Conservation (phyloP, 2,329 filamentous ascomycete species). For the Pseudofabraea citricarpa region DNA sequence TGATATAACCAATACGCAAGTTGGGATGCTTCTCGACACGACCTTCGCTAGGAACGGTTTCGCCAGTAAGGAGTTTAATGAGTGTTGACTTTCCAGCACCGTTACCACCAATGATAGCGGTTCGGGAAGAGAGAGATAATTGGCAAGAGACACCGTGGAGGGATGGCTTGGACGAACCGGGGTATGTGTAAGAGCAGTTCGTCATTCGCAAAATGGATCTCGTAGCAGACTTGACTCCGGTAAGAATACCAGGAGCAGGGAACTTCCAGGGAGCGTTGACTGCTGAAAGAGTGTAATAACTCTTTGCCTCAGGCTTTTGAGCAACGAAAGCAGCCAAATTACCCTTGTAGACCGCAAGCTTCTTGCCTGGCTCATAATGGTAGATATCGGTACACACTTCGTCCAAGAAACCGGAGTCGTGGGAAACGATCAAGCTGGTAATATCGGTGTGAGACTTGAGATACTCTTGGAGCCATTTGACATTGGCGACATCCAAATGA, state of each 20-base stretch:
- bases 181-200: constrained; percentile 89
- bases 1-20: constrained; percentile 97
- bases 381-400: constrained; percentile 98
- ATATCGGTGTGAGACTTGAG: constrained; percentile 94
- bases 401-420: constrained; percentile 97
- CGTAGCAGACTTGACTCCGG: constrained; percentile 91
- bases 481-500: constrained; percentile 93
- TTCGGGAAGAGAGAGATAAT: constrained; percentile 82
- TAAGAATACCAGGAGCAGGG: constrained; percentile 88
- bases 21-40: constrained; percentile 98
- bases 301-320: constrained; percentile 89
- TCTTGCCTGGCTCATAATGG: constrained; percentile 95
- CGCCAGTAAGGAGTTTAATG: constrained; percentile 94
- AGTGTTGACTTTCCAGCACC: constrained; percentile 97
- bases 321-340: constrained; percentile 82
- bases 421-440: constrained; percentile 94
- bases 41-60: constrained; percentile 76
- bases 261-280: constrained; percentile 96
- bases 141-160: constrained; percentile 82
- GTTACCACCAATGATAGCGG: constrained; percentile 95
- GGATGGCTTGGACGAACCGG: constrained; percentile 83
- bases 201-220: constrained; percentile 94
- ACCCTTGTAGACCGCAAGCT: constrained; percentile 80
- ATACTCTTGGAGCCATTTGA: constrained; percentile 93
- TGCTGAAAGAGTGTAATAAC: constrained; percentile 92